Evolutionary conservation across 1,139 yeast species (phyloP).

Genomic region (Suhomyces taliae): DNA sequence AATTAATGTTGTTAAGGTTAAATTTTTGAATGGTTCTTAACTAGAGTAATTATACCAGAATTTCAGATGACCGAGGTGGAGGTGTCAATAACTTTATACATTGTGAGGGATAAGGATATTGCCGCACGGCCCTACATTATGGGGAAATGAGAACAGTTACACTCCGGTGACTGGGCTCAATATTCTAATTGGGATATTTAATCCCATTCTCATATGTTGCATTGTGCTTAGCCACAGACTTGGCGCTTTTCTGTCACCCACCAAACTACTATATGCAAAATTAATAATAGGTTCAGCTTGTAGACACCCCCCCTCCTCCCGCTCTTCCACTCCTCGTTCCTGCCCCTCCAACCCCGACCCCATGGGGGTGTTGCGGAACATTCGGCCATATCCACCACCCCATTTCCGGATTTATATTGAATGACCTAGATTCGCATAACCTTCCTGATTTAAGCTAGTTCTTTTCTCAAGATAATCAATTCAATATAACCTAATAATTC

Average conservation of each 20-base stretch:
- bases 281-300: too few relatives aligned
- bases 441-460: too few relatives aligned
- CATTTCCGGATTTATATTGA: neutral
- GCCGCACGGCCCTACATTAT: too few relatives aligned
- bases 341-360: too few relatives aligned
- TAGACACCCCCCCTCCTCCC: too few relatives aligned
- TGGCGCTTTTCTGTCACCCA: neutral
- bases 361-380: neutral
- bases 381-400: neutral
- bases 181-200: neutral
- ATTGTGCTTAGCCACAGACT: neutral
- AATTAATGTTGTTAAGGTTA: neutral
- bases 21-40: too few relatives aligned
- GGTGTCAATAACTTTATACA: too few relatives aligned
- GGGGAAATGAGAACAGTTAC: too few relatives aligned
- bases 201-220: neutral
- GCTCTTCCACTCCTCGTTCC: too few relatives aligned
- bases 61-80: neutral
- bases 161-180: neutral
- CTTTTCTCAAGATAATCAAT: too few relatives aligned
- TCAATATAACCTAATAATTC: too few relatives aligned
- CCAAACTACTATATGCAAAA: neutral
- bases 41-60: neutral
- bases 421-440: neutral
- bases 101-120: too few relatives aligned